Evolutionary conservation across 2,329 filamentous ascomycete genomes (phyloP).

Genomic region (Talaromyces sp.): DNA sequence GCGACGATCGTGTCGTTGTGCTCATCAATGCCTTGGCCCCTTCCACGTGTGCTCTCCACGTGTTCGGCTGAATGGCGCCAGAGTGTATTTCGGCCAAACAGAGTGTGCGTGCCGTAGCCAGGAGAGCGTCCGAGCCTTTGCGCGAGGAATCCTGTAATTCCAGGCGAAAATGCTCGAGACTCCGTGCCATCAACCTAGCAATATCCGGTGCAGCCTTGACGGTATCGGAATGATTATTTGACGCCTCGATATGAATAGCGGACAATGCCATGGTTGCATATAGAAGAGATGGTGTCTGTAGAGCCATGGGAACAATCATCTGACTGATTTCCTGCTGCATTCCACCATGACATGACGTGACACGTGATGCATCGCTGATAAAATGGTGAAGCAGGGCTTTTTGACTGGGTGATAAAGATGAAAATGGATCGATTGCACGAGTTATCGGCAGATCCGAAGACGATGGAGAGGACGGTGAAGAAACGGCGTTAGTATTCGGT

Average conservation of each 20-base stretch:
- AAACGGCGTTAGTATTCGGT: slow-evolving; percentile 1
- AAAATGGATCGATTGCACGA: slow-evolving; percentile 33
- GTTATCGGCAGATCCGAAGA: slow-evolving; percentile 22
- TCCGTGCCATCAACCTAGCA: slow-evolving; percentile 36
- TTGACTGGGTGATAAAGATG: slow-evolving; percentile 32
- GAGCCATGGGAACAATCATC: slow-evolving; percentile 42
- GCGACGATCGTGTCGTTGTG: slow-evolving; percentile 20
- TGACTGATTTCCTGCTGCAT: slow-evolving; percentile 41
- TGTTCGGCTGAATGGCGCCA: slow-evolving; percentile 35
- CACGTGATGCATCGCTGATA: slow-evolving; percentile 37
- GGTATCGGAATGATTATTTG: slow-evolving; percentile 32
- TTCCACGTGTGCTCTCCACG: slow-evolving; percentile 42
- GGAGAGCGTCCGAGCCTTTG: slow-evolving; percentile 31
- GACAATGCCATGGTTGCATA: slow-evolving; percentile 42
- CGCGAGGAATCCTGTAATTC: slow-evolving; percentile 33
- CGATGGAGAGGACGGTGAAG: slow-evolving; percentile 15
- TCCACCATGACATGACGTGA: slow-evolving; percentile 37
- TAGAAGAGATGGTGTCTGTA: slow-evolving; percentile 39
- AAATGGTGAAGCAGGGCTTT: slow-evolving; percentile 39
- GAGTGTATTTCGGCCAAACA: slow-evolving; percentile 42
- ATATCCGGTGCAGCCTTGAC: slow-evolving; percentile 36
- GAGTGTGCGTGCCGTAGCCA: slow-evolving; percentile 40
- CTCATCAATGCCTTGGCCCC: slow-evolving; percentile 38
- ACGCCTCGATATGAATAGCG: slow-evolving; percentile 38
- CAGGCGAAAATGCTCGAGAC: slow-evolving; percentile 37